Conservation (phyloP, 2,329 filamentous ascomycete species). For the Neurospora sp. region DNA sequence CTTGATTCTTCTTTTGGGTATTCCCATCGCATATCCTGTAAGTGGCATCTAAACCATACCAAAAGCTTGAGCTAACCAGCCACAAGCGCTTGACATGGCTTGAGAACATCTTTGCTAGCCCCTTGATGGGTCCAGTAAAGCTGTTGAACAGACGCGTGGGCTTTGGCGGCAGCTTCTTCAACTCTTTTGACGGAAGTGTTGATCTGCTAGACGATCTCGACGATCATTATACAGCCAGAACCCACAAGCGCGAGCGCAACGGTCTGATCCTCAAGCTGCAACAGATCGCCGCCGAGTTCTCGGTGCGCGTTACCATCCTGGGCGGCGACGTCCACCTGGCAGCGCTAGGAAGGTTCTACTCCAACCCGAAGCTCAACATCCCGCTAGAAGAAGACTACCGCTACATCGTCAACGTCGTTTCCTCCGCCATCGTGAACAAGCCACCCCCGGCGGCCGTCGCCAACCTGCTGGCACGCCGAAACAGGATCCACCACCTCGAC, state of each 20-base stretch:
- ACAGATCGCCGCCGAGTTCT: constrained; percentile 72
- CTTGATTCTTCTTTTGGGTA: constrained; percentile 75
- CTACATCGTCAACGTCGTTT: constrained; percentile 94
- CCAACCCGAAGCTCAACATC: constrained; percentile 68
- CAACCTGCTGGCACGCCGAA: constrained; percentile 81
- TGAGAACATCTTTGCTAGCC: constrained; percentile 82
- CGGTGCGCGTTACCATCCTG: constrained; percentile 81
- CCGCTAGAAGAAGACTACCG: constrained; percentile 86
- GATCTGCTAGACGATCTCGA: constrained; percentile 89
- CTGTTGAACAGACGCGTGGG: constrained; percentile 87
- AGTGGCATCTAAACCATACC: constrained; percentile 16
- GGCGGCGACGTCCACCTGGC: constrained; percentile 91
- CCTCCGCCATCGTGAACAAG: constrained; percentile 91
- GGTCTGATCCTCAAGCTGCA: constrained; percentile 73
- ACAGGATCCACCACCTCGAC: constrained; percentile 67
- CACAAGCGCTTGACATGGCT: constrained; percentile 81
- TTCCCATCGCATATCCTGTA: constrained; percentile 76
- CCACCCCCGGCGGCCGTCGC: constrained; percentile 80
- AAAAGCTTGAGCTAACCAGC: constrained; percentile 1
- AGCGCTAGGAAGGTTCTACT: constrained; percentile 90
- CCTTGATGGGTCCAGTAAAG: constrained; percentile 78
- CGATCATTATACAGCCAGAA: constrained; percentile 88
- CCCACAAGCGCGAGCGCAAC: constrained; percentile 82
- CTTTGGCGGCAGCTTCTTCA: constrained; percentile 75
- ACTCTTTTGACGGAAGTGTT: constrained; percentile 86